Conservation (phyloP, 768 basidiomycete genomes). For the Dentipellis sp. region DNA sequence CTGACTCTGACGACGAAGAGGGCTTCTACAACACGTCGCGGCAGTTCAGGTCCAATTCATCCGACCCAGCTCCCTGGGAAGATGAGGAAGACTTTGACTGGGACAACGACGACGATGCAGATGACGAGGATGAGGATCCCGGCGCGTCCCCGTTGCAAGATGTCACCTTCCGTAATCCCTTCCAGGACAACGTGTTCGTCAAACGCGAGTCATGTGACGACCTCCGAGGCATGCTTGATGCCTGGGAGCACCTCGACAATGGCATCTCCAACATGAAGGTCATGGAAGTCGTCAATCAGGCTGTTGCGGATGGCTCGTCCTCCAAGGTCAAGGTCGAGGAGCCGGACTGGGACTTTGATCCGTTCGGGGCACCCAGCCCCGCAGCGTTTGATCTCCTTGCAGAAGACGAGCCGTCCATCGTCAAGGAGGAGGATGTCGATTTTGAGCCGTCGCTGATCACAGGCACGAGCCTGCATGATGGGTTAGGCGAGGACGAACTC, state of each 20-base stretch:
- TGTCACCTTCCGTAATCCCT: slow-evolving; percentile 17
- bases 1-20: slow-evolving; percentile 55
- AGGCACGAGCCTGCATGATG: not conserved
- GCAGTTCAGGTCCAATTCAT: not conserved
- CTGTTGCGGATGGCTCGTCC: slow-evolving; percentile 21
- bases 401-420: slow-evolving; percentile 14
- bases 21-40: not conserved
- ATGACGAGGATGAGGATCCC: slow-evolving; percentile 20
- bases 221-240: slow-evolving; percentile 52
- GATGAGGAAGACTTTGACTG: slow-evolving; percentile 3
- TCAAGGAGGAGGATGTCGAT: slow-evolving; percentile 23
- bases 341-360: slow-evolving; percentile 39
- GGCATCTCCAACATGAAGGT: slow-evolving; percentile 28
- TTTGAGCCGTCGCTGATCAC: slow-evolving; percentile 9
- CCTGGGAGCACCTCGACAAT: slow-evolving; percentile 58
- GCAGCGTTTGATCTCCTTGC: slow-evolving; percentile 27
- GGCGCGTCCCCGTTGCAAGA: slow-evolving; percentile 25
- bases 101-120: slow-evolving; percentile 30
- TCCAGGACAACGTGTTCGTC: slow-evolving; percentile 36
- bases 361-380: slow-evolving; percentile 15
- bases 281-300: slow-evolving; percentile 32
- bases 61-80: not conserved
- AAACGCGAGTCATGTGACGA: slow-evolving; percentile 54
- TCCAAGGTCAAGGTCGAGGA: slow-evolving; percentile 34
- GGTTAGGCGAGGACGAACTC: not conserved